Evolutionary conservation across 345 rosid genomes (phyloP), one percentile per base, ranked within the genome.

Genomic region (Citrus sp.): DNA sequence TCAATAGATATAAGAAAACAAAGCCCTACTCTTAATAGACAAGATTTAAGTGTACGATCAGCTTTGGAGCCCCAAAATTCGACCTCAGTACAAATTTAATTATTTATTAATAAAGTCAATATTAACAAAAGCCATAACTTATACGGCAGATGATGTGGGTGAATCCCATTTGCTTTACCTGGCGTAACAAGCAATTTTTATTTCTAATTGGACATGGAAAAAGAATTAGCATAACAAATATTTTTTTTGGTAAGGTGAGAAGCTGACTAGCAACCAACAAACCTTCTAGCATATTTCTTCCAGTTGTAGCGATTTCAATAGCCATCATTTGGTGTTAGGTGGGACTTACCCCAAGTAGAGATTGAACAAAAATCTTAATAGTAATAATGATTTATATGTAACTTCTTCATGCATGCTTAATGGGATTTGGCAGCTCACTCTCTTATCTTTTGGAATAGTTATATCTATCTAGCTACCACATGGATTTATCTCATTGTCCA

Each of bases 251-350:
- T 80, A 58, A 32, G 82, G 82, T 84, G 58, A n/a, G 80, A 81
- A 67, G 73, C 24, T 84, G 87, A 84, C 80, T 21, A 28, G 68
- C 77, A 58, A 80, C 75, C 67, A 62, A 66, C 62, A 70, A 68
- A 38, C 32, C 18, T 49, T 83, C 28, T 25, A 5, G 28, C 10
- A 59, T 12, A 30, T 67, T 51, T 67, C 76, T 75, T 83, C 16
- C 34, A 55, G 68, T 68, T 70, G 74, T 25, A 24, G 4, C 61
- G 37, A 77, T 5, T 74, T 24, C 7, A 67, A 34, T 34, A 70
- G 65, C 49, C 34, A 67, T 61, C 34, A 67, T 4, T 72, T 16
- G 56, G 18, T 14, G 55, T 69, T 78, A 63, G 79, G 75, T 76
- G 62, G 37, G 27, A 60, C 58, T 72, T 54, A 70, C 64, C 66